Evolutionary conservation across 1,284 basidiomycete species (phyloP), one percentile per base, ranked within the genome.

Genomic region (Fomitopsis schrenkii): DNA sequence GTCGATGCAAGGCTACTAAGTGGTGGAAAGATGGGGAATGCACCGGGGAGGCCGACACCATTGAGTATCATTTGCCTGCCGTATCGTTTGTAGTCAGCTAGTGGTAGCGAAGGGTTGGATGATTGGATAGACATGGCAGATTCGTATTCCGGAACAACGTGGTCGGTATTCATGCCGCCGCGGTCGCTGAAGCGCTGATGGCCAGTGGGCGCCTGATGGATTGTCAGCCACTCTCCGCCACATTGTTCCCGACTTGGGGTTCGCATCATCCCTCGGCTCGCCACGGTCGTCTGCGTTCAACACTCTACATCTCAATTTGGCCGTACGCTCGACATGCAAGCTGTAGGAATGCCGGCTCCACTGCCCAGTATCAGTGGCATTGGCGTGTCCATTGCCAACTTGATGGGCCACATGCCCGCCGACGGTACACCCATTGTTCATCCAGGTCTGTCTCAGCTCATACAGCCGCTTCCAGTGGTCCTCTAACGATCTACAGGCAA

Each of bases 41-140:
- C 62, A 91, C 93, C 94, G 72, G 84, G 78, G 1, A 98, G 80
- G 0, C 97, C 97, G 71, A 98, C 91, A 28, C 87, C 89, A 61
- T 94, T 87, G 59, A 98, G 80, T 66, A 99, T 95, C 95, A 99
- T 97, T 73, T 99, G 97, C 50, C 97, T 82, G 28, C 96, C 95
- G 84, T 98, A 99, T 54, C 97, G 84, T 66, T 81, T 79, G 74
- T 97, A 98, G 70, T 98, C 96, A 50, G 81, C 76, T 26, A 86
- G 74, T 33, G 79, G 75, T 19, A 84, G 65, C 55, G 62, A 58
- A 36, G 59, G 48, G 2, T 22, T 9, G 2, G 36, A 9, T 19
- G 46, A 28, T 14, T 38, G 5, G 48, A 48, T 15, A 26, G 26
- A 12, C 9, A 22, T 19, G 44, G 17, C 35, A 36, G 7, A 7